Percentiles rank a stretch among this genome's conserved stretches.
Evolutionary conservation across 768 basidiomycete genomes (phyloP).

Genomic region (Phlebiopsis flavidoalba): DNA sequence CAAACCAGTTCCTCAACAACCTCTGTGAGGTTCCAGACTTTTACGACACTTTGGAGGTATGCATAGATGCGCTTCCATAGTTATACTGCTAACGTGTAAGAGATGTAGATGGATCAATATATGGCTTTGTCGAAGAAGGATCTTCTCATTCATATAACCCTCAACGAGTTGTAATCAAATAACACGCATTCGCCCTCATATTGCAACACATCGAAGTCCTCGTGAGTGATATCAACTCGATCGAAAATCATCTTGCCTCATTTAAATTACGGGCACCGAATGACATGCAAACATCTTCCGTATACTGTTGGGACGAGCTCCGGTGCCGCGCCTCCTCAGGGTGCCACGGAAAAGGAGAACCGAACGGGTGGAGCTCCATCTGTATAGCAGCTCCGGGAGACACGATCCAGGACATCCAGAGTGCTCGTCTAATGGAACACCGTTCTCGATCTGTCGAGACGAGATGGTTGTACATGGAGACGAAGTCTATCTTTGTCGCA

Average conservation of each 20-base stretch:
- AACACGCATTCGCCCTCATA: constrained; percentile 96
- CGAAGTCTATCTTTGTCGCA: constrained; percentile 98
- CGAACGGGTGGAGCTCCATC: constrained; percentile 83
- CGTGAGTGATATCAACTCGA: constrained; percentile 42
- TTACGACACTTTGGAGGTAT: constrained; percentile 95
- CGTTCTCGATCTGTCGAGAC: constrained; percentile 89
- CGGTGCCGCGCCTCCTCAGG: constrained; percentile 85
- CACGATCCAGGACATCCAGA: constrained; percentile 95
- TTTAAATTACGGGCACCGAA: constrained; percentile 76
- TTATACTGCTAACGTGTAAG: background rate
- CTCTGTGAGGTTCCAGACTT: constrained; percentile 99
- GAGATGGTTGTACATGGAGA: constrained; percentile 99
- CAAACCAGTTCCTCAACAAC: constrained; percentile 95
- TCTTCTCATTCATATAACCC: constrained; percentile 94
- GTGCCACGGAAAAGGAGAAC: constrained; percentile 98
- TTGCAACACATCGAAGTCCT: constrained; percentile 92
- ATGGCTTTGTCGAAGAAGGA: constrained; percentile 99
- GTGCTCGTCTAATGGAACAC: constrained; percentile 95
- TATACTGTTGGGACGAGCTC: constrained; percentile 95
- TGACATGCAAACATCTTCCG: constrained; percentile 96
- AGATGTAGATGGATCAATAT: constrained; percentile 92
- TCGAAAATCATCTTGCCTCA: background rate
- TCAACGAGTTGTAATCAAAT: constrained; percentile 98
- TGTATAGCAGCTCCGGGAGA: constrained; percentile 99
- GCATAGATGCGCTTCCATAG: constrained; percentile 10